Percentiles rank a stretch among this genome's conserved stretches.
Evolutionary conservation across 2,329 filamentous ascomycete genomes (phyloP).

Genomic region (Aspergillus puulaauensis): DNA sequence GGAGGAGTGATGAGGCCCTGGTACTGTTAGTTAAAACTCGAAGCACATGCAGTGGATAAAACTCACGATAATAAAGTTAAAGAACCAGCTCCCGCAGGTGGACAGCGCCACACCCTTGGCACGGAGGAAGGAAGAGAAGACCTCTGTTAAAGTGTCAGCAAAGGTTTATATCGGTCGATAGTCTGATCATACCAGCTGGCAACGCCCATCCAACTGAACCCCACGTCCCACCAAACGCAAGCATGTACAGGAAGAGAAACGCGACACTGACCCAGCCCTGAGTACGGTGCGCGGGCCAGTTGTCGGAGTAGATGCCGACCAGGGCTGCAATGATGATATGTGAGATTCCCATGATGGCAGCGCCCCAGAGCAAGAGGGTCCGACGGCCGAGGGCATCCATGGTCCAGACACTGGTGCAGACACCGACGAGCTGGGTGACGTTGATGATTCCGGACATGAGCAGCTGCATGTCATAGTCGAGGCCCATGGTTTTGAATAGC

Average conservation of each 20-base stretch:
- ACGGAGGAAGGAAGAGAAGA: conserved; percentile 61
- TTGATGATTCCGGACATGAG: conserved; percentile 56
- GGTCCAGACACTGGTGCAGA: conserved; percentile 48
- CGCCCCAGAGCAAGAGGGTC: conserved; percentile 47
- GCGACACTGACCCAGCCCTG: conserved; percentile 59
- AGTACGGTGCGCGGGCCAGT: conserved; percentile 52
- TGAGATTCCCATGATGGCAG: conserved; percentile 46
- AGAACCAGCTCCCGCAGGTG: conserved; percentile 64
- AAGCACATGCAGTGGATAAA: too few species aligned
- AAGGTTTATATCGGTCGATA: too few species aligned
- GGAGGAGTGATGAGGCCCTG: conserved; percentile 64
- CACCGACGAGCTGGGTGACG: conserved; percentile 49
- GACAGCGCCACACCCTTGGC: conserved; percentile 67
- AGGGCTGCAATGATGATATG: conserved; percentile 55
- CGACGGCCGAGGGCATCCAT: conserved; percentile 51
- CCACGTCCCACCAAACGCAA: conserved; percentile 62
- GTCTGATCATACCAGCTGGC: conserved; percentile 31
- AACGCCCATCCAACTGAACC: conserved; percentile 50
- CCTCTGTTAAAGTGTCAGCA: conserved; percentile 44
- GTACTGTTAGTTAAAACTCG: neutral
- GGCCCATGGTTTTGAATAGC: conserved; percentile 54
- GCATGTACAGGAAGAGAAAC: conserved; percentile 63
- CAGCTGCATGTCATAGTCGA: conserved; percentile 48
- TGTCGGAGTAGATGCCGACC: conserved; percentile 52
- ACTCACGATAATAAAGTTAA: conserved; percentile 60